Evolutionary conservation across 2,329 filamentous ascomycete genomes (phyloP), one percentile per base, ranked within the genome.

Genomic region (Pseudocercospora pini-densiflorae): DNA sequence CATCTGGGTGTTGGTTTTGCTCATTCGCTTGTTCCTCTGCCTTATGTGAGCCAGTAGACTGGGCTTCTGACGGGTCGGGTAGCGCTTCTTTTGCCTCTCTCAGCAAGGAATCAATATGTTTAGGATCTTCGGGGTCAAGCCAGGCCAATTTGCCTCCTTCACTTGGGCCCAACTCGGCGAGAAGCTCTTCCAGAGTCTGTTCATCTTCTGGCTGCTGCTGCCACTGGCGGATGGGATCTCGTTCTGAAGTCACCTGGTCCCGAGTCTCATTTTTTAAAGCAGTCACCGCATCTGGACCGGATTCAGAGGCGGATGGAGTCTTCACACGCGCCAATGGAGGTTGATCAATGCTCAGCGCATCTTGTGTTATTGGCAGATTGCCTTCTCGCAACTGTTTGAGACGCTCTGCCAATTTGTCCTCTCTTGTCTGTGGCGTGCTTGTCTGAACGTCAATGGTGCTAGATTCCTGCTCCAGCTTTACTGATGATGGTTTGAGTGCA

Each of bases 171-270:
- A 85, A 70, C 66, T 84, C 81, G 16, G 74, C 76, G 6, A 85
- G 70, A 21, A 85, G 69, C 62, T 83, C 80, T 33, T 84, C 82
- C n/a, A 85, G 70, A 27, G 76, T 81, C 70, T 79, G 78, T 64
- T 83, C 83, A 62, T 83, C 80, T 59, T 78, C 80, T 51, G 79
- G 80, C n/a, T 73, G 74, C 31, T 73, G 75, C 67, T 69, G 73
- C 71, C 74, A 74, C 36, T 76, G 67, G 59, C 68, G 70, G n/a
- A 72, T 72, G 27, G 71, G 70, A 36, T 72, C 73, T 7, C 23
- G 24, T 36, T 73, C 68, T 16, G 64, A 57, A 49, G 67, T 63
- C 14, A 70, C 66, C 47, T 74, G 68, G 61, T 74, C 71, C 53
- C 43, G 53, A 2, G 71, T 59, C 40, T 70, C 16, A 31, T 7